Conservation (phyloP, 192 early-diverging fungal genomes). For the Neocallimastix lanati region DNA sequence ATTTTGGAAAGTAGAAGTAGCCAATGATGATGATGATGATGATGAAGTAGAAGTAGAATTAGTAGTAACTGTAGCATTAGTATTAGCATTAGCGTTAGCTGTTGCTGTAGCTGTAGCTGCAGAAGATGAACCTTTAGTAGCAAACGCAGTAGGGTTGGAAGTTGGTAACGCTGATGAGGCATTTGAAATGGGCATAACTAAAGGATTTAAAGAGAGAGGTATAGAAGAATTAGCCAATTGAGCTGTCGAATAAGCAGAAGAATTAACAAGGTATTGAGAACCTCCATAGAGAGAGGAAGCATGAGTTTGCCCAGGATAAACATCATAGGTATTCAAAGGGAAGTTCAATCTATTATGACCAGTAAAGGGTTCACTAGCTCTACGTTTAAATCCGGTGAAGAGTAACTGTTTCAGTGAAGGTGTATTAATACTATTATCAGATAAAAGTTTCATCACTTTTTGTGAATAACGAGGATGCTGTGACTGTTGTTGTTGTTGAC, state of each 20-base stretch:
- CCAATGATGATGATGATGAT: background rate
- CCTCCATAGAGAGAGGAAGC: background rate
- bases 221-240: background rate
- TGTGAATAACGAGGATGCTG: background rate
- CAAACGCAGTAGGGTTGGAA: too few species aligned
- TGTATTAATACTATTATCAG: background rate
- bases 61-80: too few species aligned
- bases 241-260: background rate
- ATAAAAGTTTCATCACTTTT: background rate
- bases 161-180: background rate
- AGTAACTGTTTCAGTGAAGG: background rate
- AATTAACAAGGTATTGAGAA: background rate
- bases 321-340: background rate
- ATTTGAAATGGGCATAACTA: background rate
- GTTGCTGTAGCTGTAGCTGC: too few species aligned
- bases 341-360: background rate
- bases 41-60: background rate
- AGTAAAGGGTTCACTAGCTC: background rate
- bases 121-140: too few species aligned
- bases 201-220: background rate
- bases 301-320: background rate
- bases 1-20: background rate
- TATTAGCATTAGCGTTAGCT: too few species aligned
- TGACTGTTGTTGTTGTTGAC: background rate
- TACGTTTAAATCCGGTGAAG: background rate